Percentiles rank a stretch among this genome's conserved stretches.
These are phyloP conservation scores for Pestalotiopsis sp. DNA, from an alignment of 2,329 filamentous ascomycete species.

Conservation along the genomic window DNA sequence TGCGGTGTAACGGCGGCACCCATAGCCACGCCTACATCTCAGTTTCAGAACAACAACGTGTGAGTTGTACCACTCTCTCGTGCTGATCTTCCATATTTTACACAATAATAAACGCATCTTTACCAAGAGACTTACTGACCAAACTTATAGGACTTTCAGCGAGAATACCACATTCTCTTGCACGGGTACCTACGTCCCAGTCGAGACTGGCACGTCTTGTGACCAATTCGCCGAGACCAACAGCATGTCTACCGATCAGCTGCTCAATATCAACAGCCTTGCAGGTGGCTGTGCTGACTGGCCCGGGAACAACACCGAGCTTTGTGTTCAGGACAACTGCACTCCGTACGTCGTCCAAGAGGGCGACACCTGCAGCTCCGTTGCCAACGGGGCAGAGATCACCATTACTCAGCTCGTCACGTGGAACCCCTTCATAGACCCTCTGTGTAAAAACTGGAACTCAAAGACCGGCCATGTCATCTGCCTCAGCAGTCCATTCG, in stretches of 20 bases:
- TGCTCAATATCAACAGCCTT: neutral
- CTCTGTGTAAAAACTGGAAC: slow-evolving; percentile 20
- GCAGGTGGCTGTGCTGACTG: neutral
- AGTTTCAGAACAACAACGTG: neutral
- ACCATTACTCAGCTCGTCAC: slow-evolving; percentile 20
- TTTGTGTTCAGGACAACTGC: neutral
- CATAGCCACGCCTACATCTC: neutral
- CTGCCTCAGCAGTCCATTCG: slow-evolving; percentile 16
- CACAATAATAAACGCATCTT: too few relatives aligned
- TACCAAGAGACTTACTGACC: neutral
- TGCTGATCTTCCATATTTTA: neutral
- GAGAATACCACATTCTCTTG: neutral
- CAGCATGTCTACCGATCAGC: neutral
- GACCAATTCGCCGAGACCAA: neutral
- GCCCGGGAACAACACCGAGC: neutral
- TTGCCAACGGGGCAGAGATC: slow-evolving; percentile 18
- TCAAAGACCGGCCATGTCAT: slow-evolving; percentile 17
- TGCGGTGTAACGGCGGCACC: neutral
- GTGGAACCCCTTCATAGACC: slow-evolving; percentile 26
- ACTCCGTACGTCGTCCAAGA: slow-evolving; percentile 16
- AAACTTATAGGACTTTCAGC: neutral
- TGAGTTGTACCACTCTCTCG: neutral
- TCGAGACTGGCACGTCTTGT: neutral
- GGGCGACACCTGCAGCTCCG: slow-evolving; percentile 20
- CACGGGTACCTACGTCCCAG: neutral